Percentiles rank a stretch among this genome's conserved stretches.
These are phyloP conservation scores for Heterobasidion occidentale DNA, from an alignment of 1,284 basidiomycete genomes.

Conservation along the genomic window DNA sequence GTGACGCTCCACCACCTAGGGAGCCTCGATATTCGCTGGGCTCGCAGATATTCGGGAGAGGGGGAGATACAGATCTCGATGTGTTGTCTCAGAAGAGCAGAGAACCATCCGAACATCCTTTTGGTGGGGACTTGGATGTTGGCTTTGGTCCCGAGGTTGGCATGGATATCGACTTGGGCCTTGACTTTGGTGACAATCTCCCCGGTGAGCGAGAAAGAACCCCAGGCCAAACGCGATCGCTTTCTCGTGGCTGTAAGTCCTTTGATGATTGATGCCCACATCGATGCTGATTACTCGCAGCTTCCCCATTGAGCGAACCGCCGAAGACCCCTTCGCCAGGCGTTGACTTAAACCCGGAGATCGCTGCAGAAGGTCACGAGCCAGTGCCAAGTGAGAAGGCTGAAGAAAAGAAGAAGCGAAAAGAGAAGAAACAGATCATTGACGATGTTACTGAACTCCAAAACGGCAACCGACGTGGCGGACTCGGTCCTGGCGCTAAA, in stretches of 20 bases:
- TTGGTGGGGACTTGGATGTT: constrained; percentile 45
- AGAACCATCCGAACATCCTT: constrained; percentile 56
- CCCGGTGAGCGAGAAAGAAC: constrained; percentile 35
- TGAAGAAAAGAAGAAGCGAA: constrained; percentile 40
- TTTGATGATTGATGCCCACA: background rate
- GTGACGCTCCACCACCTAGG: constrained; percentile 34
- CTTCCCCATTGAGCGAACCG: constrained; percentile 64
- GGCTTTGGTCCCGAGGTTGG: constrained; percentile 44
- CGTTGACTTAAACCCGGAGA: constrained; percentile 39
- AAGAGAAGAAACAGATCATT: constrained; percentile 75
- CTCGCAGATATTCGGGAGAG: constrained; percentile 44
- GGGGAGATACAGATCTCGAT: constrained; percentile 46
- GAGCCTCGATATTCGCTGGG: constrained; percentile 48
- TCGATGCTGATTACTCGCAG: constrained; percentile 26
- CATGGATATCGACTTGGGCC: constrained; percentile 62
- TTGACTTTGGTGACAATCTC: constrained; percentile 58
- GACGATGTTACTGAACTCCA: constrained; percentile 79
- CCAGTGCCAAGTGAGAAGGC: constrained; percentile 30
- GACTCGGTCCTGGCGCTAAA: constrained; percentile 47
- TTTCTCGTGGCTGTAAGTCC: constrained; percentile 63
- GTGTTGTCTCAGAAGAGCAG: constrained; percentile 53
- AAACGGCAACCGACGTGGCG: constrained; percentile 56
- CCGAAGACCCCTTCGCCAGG: constrained; percentile 59
- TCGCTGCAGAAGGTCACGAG: constrained; percentile 24
- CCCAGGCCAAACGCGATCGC: constrained; percentile 48